These are phyloP conservation scores for Suillus sp. DNA, from an alignment of 768 basidiomycete species.

Conservation along the genomic window DNA sequence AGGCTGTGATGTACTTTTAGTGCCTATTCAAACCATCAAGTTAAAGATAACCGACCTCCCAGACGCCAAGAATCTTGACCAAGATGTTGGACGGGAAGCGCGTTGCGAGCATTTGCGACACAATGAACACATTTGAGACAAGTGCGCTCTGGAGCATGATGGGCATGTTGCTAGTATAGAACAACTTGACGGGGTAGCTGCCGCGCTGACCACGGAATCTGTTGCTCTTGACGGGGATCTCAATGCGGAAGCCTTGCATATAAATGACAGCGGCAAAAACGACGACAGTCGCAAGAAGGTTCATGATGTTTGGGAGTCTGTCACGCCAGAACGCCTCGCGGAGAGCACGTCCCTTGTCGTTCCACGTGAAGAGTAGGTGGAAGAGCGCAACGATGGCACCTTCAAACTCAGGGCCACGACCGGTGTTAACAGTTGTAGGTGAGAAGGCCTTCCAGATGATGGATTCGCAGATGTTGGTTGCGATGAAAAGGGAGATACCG, in stretches of 20 bases:
- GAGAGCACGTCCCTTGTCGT: constrained; percentile 95
- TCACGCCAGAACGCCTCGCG: constrained; percentile 99
- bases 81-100: constrained; percentile 92
- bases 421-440: constrained; percentile 97
- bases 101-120: constrained; percentile 91
- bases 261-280: constrained; percentile 98
- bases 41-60: constrained; percentile 73
- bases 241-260: constrained; percentile 97
- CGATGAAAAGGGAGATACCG: constrained; percentile 98
- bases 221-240: constrained; percentile 98
- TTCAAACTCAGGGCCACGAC: constrained; percentile 97
- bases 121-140: constrained; percentile 92
- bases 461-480: constrained; percentile 99
- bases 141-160: constrained; percentile 98
- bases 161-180: constrained; percentile 99
- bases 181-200: constrained; percentile 95
- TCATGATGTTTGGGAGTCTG: constrained; percentile 96
- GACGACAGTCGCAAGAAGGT: constrained; percentile 86
- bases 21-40: not conserved
- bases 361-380: constrained; percentile 98
- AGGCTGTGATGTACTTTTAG: constrained; percentile 54
- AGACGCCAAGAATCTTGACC: constrained; percentile 90
- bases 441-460: constrained; percentile 99
- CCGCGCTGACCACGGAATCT: constrained; percentile 95
- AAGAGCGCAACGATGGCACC: constrained; percentile 95